Evolutionary conservation across 495 filamentous ascomycete species (phyloP).

Genomic region (Penicillium ucsense): DNA sequence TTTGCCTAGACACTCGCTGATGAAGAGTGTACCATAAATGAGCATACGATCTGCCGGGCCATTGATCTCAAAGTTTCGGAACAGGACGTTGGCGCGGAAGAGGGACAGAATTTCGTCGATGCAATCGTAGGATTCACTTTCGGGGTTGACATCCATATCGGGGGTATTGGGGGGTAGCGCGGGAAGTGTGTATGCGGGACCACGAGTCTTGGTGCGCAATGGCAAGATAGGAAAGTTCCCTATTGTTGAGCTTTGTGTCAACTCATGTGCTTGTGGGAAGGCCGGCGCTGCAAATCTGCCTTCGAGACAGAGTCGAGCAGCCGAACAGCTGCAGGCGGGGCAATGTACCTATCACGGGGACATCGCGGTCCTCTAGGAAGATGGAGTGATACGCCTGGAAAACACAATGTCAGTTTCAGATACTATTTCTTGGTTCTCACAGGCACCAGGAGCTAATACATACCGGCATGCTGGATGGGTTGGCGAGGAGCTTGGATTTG

Average conservation of each 20-base stretch:
- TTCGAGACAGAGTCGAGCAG: too few species aligned
- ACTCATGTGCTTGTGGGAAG: background rate
- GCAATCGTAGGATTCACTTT: slow-evolving; percentile 84
- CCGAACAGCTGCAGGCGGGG: slow-evolving; percentile 10
- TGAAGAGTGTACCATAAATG: slow-evolving; percentile 92
- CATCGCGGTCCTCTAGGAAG: slow-evolving; percentile 74
- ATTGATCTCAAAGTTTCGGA: slow-evolving; percentile 99
- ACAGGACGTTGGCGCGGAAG: slow-evolving; percentile 96
- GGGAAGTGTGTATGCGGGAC: slow-evolving; percentile 79
- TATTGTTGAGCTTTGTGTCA: slow-evolving; percentile 13
- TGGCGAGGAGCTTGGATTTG: slow-evolving; percentile 8
- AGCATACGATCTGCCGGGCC: slow-evolving; percentile 89
- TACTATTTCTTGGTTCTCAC: too few species aligned
- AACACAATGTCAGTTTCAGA: background rate
- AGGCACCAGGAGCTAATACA: background rate
- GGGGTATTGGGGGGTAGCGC: slow-evolving; percentile 59
- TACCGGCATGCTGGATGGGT: slow-evolving; percentile 42
- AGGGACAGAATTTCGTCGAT: slow-evolving; percentile 86
- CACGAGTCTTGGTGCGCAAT: slow-evolving; percentile 83
- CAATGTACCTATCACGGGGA: slow-evolving; percentile 51
- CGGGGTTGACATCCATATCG: slow-evolving; percentile 65
- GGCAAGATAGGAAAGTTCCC: slow-evolving; percentile 94
- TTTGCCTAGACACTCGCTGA: slow-evolving; percentile 79
- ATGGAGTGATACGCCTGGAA: slow-evolving; percentile 83
- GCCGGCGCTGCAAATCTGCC: background rate